Evolutionary conservation across 768 basidiomycete genomes (phyloP), one percentile per base, ranked within the genome.

Genomic region (Kwoniella dendrophila): DNA sequence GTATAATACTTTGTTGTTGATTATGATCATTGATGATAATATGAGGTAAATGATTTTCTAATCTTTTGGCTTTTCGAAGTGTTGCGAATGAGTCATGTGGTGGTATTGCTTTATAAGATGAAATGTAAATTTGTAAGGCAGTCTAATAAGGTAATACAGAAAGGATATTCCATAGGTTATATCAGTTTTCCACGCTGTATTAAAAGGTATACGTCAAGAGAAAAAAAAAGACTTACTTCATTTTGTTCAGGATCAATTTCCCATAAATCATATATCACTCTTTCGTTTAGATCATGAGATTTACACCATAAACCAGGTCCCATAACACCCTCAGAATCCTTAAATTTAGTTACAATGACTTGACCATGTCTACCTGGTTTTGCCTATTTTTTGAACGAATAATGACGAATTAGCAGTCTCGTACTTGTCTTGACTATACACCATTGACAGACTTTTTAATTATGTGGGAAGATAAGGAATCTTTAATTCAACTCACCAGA

Each of bases 61-160:
- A 82, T 18, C 92, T 86, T 18, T 86, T 85, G 7, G 93, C 93
- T 79, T 94, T 94, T 52, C 95, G 89, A 26, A 96, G 84, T 5
- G 94, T 83, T 1, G 86, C 89, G 75, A 95, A 92, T 1, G 90
- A 86, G 10, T 69, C 70, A 69, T 89, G 87, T 2, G 87, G 81
- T 0, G 83, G 82, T 6, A 88, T 87, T 70, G 88, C 88, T 78
- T 98, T 98, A 82, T 92, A 94, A 11, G 85, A 83, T 62, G 85
- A 85, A 55, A 88, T 88, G 76, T 90, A 98, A 12, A 90, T 86
- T 80, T 96, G 92, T 20, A 97, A 83, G 0, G 92, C 90, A 10
- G 91, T 92, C 93, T 96, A 40, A 36, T 22, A 24, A 30, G n/a
- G n/a, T n/a, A n/a, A n/a, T n/a, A n/a, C n/a, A n/a, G n/a, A n/a